Conservation (phyloP, 1,284 basidiomycete genomes). For the Sutorius eximius region DNA sequence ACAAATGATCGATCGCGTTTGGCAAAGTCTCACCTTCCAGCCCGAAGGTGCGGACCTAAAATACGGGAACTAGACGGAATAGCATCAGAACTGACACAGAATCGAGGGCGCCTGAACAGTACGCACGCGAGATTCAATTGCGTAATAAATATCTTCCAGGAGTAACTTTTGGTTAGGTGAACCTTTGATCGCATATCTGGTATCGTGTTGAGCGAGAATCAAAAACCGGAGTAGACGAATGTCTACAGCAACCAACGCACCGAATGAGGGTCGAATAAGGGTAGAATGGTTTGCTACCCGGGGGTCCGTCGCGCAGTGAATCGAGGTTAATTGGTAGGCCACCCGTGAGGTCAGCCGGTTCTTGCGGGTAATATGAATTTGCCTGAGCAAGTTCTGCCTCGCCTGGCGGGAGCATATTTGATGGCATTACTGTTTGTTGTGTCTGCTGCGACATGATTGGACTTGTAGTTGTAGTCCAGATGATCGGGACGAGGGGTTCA, state of each 20-base stretch:
- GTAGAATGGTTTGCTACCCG: slow-evolving; percentile 82
- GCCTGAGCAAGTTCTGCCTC: slow-evolving; percentile 49
- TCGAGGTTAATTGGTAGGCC: slow-evolving; percentile 81
- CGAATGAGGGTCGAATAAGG: slow-evolving; percentile 85
- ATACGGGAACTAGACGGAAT: slow-evolving; percentile 67
- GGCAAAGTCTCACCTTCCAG: slow-evolving; percentile 62
- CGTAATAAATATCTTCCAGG: slow-evolving; percentile 84
- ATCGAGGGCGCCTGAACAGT: background rate
- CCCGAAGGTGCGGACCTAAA: slow-evolving; percentile 78
- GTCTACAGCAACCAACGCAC: slow-evolving; percentile 41
- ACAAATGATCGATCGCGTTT: background rate
- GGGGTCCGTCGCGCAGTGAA: slow-evolving; percentile 77
- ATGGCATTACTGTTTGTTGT: slow-evolving; percentile 45
- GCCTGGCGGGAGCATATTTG: slow-evolving; percentile 41
- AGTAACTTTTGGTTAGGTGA: slow-evolving; percentile 80
- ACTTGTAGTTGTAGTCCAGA: slow-evolving; percentile 6
- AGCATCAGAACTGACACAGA: slow-evolving; percentile 13
- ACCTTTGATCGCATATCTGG: slow-evolving; percentile 82
- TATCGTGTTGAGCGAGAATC: slow-evolving; percentile 5
- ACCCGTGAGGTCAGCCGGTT: slow-evolving; percentile 72
- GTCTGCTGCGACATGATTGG: slow-evolving; percentile 39
- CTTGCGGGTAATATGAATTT: slow-evolving; percentile 69
- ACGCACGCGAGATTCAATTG: slow-evolving; percentile 79
- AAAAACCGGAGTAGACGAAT: background rate
- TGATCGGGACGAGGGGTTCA: slow-evolving; percentile 7